phyloP scores from a whole-genome alignment of 1,139 yeast species.

The Meyerozyma guilliermondii region DNA sequence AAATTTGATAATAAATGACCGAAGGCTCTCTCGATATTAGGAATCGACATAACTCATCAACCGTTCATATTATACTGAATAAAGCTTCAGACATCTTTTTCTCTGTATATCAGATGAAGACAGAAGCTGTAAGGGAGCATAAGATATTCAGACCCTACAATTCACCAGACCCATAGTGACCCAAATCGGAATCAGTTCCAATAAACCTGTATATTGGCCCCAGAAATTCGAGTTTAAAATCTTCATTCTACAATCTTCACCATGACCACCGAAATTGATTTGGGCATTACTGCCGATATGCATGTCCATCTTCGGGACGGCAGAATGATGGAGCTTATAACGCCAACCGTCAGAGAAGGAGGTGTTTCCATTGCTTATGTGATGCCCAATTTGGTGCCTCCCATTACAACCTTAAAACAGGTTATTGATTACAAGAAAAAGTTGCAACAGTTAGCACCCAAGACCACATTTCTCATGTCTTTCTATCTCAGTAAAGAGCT shows the following conservation, averaged over 20 bases:
- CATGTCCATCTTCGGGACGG: constrained; percentile 97
- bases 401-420: constrained; percentile 73
- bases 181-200: too few relatives aligned
- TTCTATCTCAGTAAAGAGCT: constrained; percentile 73
- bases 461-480: constrained; percentile 87
- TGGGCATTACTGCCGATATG: constrained; percentile 90
- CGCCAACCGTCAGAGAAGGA: constrained; percentile 87
- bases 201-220: too few relatives aligned
- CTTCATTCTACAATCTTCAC: neutral
- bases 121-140: too few relatives aligned
- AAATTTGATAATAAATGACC: too few relatives aligned
- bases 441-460: constrained; percentile 66
- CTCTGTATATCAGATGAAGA: too few relatives aligned
- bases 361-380: constrained; percentile 88
- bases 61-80: too few relatives aligned
- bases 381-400: constrained; percentile 96
- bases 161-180: too few relatives aligned
- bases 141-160: too few relatives aligned
- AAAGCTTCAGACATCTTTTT: too few relatives aligned
- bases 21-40: too few relatives aligned
- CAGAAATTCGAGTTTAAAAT: too few relatives aligned
- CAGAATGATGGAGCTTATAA: constrained; percentile 80
- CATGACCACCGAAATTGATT: constrained; percentile 35
- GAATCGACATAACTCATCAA: too few relatives aligned
- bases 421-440: constrained; percentile 66